phyloP scores from a whole-genome alignment of 257 asterid species.

The Solanum paucissectum region DNA sequence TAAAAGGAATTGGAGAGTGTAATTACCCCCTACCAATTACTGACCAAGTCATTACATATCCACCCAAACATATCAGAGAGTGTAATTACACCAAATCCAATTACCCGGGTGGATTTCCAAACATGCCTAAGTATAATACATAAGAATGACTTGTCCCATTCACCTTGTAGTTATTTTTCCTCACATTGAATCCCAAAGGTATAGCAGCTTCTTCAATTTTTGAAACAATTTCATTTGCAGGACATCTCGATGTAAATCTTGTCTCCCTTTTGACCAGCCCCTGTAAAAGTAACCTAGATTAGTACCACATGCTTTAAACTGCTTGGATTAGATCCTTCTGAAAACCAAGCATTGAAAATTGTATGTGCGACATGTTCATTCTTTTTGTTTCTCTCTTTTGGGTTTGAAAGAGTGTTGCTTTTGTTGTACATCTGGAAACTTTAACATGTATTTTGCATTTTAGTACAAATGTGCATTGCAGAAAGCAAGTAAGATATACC shows the following conservation, averaged over 20 bases:
- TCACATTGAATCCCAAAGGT: constrained; percentile 74
- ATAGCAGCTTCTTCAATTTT: constrained; percentile 61
- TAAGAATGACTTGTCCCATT: background rate
- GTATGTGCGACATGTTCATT: background rate
- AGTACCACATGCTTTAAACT: background rate
- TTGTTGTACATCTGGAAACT: background rate
- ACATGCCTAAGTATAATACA: background rate
- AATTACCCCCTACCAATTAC: background rate
- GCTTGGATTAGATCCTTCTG: background rate
- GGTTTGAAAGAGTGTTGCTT: background rate
- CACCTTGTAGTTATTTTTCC: constrained; percentile 66
- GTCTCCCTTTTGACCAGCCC: constrained; percentile 75
- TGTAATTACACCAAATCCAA: background rate
- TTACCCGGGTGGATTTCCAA: background rate
- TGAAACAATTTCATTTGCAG: constrained; percentile 65
- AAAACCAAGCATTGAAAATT: background rate
- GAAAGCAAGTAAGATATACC: background rate
- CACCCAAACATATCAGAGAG: background rate
- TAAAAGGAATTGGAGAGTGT: background rate
- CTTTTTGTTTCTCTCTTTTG: background rate
- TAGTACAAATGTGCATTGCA: background rate
- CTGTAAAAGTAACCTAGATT: constrained; percentile 14
- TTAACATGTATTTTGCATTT: background rate
- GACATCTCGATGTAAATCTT: constrained; percentile 57
- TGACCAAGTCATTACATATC: background rate